Evolutionary conservation across 2,329 filamentous ascomycete species (phyloP), one percentile per base, ranked within the genome.

Genomic region (Taxawa tesnikishii): DNA sequence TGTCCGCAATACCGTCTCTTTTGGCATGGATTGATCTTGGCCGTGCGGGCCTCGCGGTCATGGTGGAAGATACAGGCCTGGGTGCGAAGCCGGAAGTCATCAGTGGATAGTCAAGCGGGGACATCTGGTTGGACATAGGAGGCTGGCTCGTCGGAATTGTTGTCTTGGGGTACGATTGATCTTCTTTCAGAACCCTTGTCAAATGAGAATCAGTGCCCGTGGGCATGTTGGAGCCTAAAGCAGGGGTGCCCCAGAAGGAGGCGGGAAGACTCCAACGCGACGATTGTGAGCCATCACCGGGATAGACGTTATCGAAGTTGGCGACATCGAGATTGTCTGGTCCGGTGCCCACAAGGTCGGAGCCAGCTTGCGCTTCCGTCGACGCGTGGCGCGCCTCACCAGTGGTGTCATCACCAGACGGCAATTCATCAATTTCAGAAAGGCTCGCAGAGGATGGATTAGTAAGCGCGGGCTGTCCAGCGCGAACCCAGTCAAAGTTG

Each of bases 371-470:
- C 31, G 50, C 42, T 39, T 54, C 48, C 25, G 32, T 34, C 44
- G 45, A 28, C 50, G 50, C 34, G 42, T 49, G 12, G 46, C 47
- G 49, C 50, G 53, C 36, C 13, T 46, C 43, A 10, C 41, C 41
- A 33, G 44, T 49, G 7, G 45, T 28, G 12, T 56, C 53, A 28
- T 56, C 51, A 31, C 48, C 45, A 5, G 39, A 38, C n/a, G 52
- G 48, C 11, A 53, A 42, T 32, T 56, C 53, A 29, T 55, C 53
- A 18, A 55, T 41, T 28, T 56, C 53, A 12, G 53, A 56, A 31
- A 53, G 48, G 4, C 52, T 54, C n/a, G 50, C 50, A 13, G 53
- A 55, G 6, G 53, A 56, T n/a, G 50, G 49, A 26, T 50, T 47
- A 16, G 53, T 55, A 38, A 56, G 38, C 11, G 53, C 53, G 31